Conservation (phyloP, 2,329 filamentous ascomycete species). For the Verticillium nonalfalfae region DNA sequence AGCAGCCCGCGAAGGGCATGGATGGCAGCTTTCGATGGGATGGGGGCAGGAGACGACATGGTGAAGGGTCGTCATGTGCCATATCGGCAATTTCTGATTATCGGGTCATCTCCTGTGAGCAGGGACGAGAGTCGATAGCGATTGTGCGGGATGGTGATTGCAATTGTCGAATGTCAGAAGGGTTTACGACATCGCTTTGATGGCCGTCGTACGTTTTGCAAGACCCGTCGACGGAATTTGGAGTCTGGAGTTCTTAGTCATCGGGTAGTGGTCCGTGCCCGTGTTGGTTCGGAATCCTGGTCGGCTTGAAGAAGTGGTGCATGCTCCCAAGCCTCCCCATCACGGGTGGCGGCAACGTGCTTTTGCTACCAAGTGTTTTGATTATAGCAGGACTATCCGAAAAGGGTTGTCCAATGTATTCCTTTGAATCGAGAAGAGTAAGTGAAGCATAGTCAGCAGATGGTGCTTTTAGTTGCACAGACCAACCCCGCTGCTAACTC, state of each 20-base stretch:
- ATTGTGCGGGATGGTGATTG: not conserved
- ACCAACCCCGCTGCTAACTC: too few species aligned
- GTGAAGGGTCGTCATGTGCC: constrained; percentile 7
- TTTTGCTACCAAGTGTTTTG: too few species aligned
- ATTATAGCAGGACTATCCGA: too few species aligned
- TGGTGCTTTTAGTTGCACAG: too few species aligned
- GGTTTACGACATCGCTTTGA: not conserved
- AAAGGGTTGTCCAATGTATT: too few species aligned
- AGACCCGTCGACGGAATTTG: not conserved
- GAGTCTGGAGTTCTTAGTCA: not conserved
- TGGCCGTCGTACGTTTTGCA: not conserved
- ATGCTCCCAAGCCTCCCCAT: too few species aligned
- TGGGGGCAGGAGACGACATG: constrained; percentile 41
- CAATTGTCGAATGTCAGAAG: not conserved
- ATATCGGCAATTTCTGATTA: constrained; percentile 6
- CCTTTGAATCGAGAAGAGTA: too few species aligned
- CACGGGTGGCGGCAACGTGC: too few species aligned
- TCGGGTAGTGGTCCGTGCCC: not conserved
- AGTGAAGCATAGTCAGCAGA: too few species aligned
- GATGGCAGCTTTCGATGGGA: constrained; percentile 49
- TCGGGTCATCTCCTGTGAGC: constrained; percentile 3
- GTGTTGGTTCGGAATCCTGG: too few species aligned
- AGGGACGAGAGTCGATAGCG: not conserved
- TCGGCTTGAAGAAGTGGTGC: too few species aligned
- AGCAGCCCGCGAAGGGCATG: constrained; percentile 49